These are phyloP conservation scores for Lentinula edodes DNA, from an alignment of 768 basidiomycete species.

Conservation along the genomic window DNA sequence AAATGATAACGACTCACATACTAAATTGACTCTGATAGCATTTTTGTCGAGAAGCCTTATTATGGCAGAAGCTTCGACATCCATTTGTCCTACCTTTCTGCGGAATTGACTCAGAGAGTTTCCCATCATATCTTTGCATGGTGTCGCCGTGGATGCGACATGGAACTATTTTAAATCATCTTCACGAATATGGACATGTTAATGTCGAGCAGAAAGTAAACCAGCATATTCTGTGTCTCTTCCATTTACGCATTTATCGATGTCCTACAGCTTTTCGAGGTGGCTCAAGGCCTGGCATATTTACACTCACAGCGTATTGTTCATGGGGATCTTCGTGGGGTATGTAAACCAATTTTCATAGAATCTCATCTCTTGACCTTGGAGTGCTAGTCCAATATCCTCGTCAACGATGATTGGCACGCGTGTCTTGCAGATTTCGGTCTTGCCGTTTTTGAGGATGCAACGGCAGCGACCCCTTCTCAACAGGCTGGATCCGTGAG, in stretches of 20 bases:
- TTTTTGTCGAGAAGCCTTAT: slow-evolving; percentile 12
- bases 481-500: slow-evolving; percentile 20
- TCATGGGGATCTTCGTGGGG: slow-evolving; percentile 10
- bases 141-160: slow-evolving; percentile 10
- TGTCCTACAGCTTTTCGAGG: slow-evolving; percentile 1
- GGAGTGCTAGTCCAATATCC: slow-evolving; percentile 19
- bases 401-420: slow-evolving; percentile 23
- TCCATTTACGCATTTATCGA: not conserved
- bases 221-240: not conserved
- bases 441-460: slow-evolving; percentile 23
- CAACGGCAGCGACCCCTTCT: slow-evolving; percentile 18
- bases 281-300: slow-evolving; percentile 9
- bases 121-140: slow-evolving; percentile 9
- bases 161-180: slow-evolving; percentile 9
- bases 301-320: slow-evolving; percentile 8
- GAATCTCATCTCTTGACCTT: not conserved
- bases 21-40: not conserved
- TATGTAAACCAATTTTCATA: not conserved
- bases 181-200: not conserved
- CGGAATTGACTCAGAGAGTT: slow-evolving; percentile 9
- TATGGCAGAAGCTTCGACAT: slow-evolving; percentile 13
- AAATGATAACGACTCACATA: too few species aligned
- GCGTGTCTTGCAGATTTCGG: slow-evolving; percentile 31
- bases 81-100: slow-evolving; percentile 13
- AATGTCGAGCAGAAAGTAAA: slow-evolving; percentile 2